Evolutionary conservation across 2,329 filamentous ascomycete species (phyloP), one percentile per base, ranked within the genome.

Genomic region (Neoascochyta sp.): DNA sequence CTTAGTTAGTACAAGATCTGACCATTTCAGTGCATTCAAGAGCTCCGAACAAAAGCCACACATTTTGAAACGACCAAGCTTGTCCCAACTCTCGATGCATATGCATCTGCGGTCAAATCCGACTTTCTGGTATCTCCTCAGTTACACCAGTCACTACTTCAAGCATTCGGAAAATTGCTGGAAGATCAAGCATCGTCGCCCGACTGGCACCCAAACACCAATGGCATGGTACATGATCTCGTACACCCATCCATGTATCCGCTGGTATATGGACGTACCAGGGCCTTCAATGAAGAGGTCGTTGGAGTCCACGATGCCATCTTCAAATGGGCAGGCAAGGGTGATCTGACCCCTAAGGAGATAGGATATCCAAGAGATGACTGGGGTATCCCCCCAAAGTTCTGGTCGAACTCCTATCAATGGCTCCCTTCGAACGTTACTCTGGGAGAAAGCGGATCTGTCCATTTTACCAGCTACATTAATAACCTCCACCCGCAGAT

Each of bases 241-340:
- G 69, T 83, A 4, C 72, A 83, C 41, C 78, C 80, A 1, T 83
- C 77, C 0, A 62, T 83, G 5, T 83, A 71, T 41, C 78, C 80
- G 0, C 54, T 83, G 0, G 51, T 76, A 1, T 78, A 76, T 42
- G 75, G 73, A 0, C 55, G 57, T 9, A 69, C 67, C 2, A 63
- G 64, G 3, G 63, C 67, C 3, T 43, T 77, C 13, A 16, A 31
- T 18, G 45, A 59, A 4, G 50, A 47, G 3, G 41, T 34, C 2
- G 53, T 64, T 3, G 36, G 49, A 0, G 37, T 66, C 4, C 25
- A 44, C 2, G 49, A 60, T 16, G 61, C 56, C 13, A 39, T 54
- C 4, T 13, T 26, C 3, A 29, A 49, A 4, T 59, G 47, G 36
- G 48, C 43, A 8, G 62, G 58, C 6, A 52, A 44, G 16, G 63